Base-by-base conservation (phyloP, 257 asterid genomes). In the Primulina eburnea region DNA sequence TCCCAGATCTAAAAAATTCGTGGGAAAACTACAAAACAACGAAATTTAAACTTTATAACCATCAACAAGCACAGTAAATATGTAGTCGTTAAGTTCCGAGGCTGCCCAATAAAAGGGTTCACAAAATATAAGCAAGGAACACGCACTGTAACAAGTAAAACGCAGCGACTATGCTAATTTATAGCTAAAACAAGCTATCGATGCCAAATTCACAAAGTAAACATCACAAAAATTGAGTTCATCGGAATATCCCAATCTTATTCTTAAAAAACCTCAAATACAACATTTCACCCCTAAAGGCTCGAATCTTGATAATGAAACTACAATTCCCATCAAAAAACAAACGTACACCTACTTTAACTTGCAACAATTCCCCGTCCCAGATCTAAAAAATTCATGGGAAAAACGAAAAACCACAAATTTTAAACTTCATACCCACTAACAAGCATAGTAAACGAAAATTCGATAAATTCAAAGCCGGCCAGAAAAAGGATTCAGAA, bases 1-100 rank as follows among this genome's bases (percentile, higher is more conserved):
- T 68, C 50, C 38, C 70, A 73, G 82, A 80, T 71, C 79, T 72
- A 56, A 40, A 35, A 34, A 72, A 63, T 69, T 62, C 66, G 17
- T 34, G 29, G 24, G 11, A 43, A 55, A 33, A 12, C 30, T 11
- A 47, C 53, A 12, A 1, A 17, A 50, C 3, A 0, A 47, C 55
- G n/a, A 47, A 16, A 50, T 50, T 50, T 50, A 50, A 50, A 14
- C 21, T 14, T 50, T 20, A 50, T 50, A 17, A 16, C 57, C 57
- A 50, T 50, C 57, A 71, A 10, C 11, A 16, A 60, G 37, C 63
- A 68, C 56, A 53, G 28, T 20, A 73, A 65, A 62, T 63, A 37
- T 71, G 62, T 3, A 10, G n/a, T 34, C 37, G n/a, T 56, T 37
- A n/a, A 60, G 56, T 63, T 60, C 3, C 57, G 4, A 17, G 57